Evolutionary conservation across 2,329 filamentous ascomycete species (phyloP).

Genomic region (Neopestalotiopsis clavispora): DNA sequence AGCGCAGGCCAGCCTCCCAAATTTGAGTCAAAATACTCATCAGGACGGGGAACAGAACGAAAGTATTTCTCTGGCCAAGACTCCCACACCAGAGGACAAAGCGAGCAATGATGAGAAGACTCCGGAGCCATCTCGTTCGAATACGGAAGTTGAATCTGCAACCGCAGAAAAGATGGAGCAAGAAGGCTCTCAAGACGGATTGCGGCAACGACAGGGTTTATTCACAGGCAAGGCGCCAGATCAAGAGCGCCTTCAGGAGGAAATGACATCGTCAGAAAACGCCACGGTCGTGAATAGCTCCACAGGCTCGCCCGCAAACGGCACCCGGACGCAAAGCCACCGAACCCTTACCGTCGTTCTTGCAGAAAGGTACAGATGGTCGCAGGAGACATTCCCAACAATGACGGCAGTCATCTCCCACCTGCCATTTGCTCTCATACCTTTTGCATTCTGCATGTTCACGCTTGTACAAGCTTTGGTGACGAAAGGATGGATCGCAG

Average conservation of each 20-base stretch:
- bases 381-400: slow-evolving; percentile 73
- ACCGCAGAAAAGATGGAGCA: slow-evolving; percentile 18
- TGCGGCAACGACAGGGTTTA: background rate
- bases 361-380: slow-evolving; percentile 57
- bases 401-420: slow-evolving; percentile 68
- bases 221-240: background rate
- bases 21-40: slow-evolving; percentile 19
- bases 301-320: slow-evolving; percentile 9
- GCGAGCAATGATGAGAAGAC: background rate
- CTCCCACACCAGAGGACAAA: background rate
- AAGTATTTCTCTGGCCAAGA: background rate
- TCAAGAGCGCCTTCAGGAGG: background rate
- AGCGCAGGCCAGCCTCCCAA: slow-evolving; percentile 30
- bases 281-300: slow-evolving; percentile 15
- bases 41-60: background rate
- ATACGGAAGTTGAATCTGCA: slow-evolving; percentile 19
- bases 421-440: slow-evolving; percentile 70
- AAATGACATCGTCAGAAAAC: slow-evolving; percentile 14
- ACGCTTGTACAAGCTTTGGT: slow-evolving; percentile 74
- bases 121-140: slow-evolving; percentile 8
- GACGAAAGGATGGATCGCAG: slow-evolving; percentile 75
- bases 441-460: slow-evolving; percentile 77
- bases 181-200: background rate
- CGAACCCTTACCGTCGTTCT: slow-evolving; percentile 59
- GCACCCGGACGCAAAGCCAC: slow-evolving; percentile 23